Conservation (phyloP, 352 stramenopile genomes). For the Phytophthora foliorum region DNA sequence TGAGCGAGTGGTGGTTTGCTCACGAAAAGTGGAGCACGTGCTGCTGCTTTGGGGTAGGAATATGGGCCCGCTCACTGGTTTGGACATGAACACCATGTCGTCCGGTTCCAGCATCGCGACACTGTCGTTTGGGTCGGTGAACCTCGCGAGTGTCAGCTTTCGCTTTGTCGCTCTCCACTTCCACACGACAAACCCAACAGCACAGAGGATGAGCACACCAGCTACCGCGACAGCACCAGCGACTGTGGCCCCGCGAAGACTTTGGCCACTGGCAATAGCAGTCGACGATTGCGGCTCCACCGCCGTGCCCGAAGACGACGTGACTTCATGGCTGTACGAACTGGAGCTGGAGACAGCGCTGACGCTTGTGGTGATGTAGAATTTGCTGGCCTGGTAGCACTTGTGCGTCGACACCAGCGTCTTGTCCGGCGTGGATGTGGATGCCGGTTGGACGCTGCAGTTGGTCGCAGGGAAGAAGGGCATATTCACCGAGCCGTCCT, state of each 20-base stretch:
- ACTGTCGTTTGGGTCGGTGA: constrained; percentile 29
- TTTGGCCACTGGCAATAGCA: neutral
- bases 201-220: constrained; percentile 16
- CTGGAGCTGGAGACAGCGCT: neutral
- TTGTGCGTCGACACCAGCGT: constrained; percentile 17
- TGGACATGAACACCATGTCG: constrained; percentile 36
- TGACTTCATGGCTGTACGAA: neutral
- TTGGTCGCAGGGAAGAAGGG: constrained; percentile 24
- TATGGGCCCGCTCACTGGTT: constrained; percentile 18
- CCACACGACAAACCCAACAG: constrained; percentile 24
- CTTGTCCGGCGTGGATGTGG: constrained; percentile 4
- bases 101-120: constrained; percentile 42
- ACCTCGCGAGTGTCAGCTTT: constrained; percentile 11
- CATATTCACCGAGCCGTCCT: constrained; percentile 30
- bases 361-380: constrained; percentile 30
- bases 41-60: constrained; percentile 40
- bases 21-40: constrained; percentile 30
- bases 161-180: constrained; percentile 31
- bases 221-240: constrained; percentile 13
- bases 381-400: constrained; percentile 35
- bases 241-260: neutral
- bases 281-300: constrained; percentile 15
- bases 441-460: constrained; percentile 18
- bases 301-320: constrained; percentile 1
- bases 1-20: constrained; percentile 25